phyloP scores from a whole-genome alignment of 257 asterid species.

The Salvia miltiorrhiza region DNA sequence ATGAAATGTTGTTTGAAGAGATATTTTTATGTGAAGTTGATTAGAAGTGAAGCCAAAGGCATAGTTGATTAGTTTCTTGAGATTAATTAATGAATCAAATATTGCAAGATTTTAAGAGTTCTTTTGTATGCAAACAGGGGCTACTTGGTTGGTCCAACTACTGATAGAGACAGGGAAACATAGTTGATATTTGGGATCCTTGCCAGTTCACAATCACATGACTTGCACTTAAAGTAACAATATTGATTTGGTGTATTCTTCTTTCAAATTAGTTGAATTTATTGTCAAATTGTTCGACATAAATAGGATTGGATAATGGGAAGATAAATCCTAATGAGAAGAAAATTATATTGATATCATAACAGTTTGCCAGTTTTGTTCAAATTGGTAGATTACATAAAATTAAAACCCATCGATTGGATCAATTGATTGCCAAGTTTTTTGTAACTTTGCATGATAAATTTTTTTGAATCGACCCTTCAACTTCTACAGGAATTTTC shows the following conservation, averaged over 20 bases:
- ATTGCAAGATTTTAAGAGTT: neutral
- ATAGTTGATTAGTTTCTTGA: neutral
- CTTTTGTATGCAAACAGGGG: too few species aligned
- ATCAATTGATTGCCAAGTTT: neutral
- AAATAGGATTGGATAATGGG: neutral
- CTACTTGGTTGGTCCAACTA: slow-evolving; percentile 12
- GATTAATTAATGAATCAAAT: slow-evolving; percentile 5
- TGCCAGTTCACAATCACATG: too few species aligned
- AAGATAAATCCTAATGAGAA: neutral
- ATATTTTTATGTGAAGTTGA: too few species aligned
- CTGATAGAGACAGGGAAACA: neutral
- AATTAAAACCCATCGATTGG: neutral
- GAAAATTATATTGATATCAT: too few species aligned
- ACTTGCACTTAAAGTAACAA: slow-evolving; percentile 19
- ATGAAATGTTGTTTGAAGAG: too few species aligned
- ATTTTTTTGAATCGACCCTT: slow-evolving; percentile 11
- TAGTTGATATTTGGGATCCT: too few species aligned
- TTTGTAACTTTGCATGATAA: neutral
- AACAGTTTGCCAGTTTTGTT: too few species aligned
- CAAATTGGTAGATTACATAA: neutral
- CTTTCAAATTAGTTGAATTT: slow-evolving; percentile 17
- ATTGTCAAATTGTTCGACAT: slow-evolving; percentile 9
- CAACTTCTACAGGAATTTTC: slow-evolving; percentile 2
- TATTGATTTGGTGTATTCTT: neutral
- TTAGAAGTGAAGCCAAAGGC: slow-evolving; percentile 79